Conservation (phyloP, 495 filamentous ascomycete species). For the Neurospora sp. region DNA sequence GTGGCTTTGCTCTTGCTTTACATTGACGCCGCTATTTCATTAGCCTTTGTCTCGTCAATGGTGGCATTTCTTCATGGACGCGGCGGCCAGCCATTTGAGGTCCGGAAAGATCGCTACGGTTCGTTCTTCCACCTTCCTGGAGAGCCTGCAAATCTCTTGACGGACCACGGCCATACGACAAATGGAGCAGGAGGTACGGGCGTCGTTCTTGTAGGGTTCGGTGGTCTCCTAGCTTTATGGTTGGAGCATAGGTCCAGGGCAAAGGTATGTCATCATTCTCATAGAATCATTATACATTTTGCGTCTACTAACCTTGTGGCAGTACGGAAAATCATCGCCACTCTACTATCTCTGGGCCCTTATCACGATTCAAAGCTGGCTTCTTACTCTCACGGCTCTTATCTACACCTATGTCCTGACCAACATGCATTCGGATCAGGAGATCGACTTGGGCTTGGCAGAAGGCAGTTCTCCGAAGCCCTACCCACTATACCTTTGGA, state of each 20-base stretch:
- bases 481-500: constrained; percentile 42
- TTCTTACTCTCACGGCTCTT: constrained; percentile 36
- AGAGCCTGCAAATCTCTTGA: constrained; percentile 29
- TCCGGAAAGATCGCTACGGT: constrained; percentile 16
- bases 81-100: constrained; percentile 25
- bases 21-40: constrained; percentile 34
- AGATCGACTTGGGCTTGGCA: constrained; percentile 29
- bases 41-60: constrained; percentile 39
- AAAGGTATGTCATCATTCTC: constrained; percentile 4
- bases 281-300: background rate
- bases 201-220: constrained; percentile 37
- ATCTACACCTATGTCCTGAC: constrained; percentile 39
- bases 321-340: constrained; percentile 13
- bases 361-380: constrained; percentile 30
- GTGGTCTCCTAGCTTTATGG: constrained; percentile 31
- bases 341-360: constrained; percentile 33
- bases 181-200: constrained; percentile 43
- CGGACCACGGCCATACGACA: constrained; percentile 38
- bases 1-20: constrained; percentile 27
- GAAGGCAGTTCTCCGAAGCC: constrained; percentile 16
- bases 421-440: constrained; percentile 28
- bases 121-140: constrained; percentile 27
- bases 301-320: constrained; percentile 2
- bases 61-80: constrained; percentile 36
- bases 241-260: constrained; percentile 23